Base-by-base conservation (phyloP, 192 early-diverging fungal genomes). In the Linnemannia schmuckeri region DNA sequence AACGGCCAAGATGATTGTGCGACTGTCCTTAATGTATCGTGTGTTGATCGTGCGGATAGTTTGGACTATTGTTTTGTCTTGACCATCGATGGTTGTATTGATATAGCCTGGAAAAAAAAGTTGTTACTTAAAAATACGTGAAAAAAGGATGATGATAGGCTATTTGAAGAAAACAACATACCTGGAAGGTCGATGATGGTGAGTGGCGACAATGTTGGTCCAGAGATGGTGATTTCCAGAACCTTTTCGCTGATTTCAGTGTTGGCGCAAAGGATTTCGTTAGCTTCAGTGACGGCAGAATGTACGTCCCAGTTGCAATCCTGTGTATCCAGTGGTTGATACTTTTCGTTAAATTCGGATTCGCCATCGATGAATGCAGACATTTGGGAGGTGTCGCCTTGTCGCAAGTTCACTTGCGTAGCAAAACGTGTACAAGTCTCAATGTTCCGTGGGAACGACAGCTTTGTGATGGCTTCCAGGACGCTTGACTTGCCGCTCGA, bases 401-500 rank as follows among this genome's bases (percentile, higher is more conserved):
- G 66, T 8, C 75, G 77, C 41, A 85, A 17, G 75, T n/a, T 85
- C 13, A 85, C 83, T 63, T 80, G 83, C 20, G 83, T 80, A 20
- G 78, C 83, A n/a, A 80, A 85, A 40, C 70, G 68, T 33, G 83
- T 85, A 55, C 78, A 85, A 5, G 76, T 85, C 4, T 80, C 83
- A 30, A 76, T 63, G 46, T 85, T 73, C 2, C 83, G 78, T 5
- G 70, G 78, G 49, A 85, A 80, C 22, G 74, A 72, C n/a, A 80
- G 78, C 35, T 77, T 79, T 47, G 78, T 85, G 42, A 85, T 57
- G 7, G 78, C 83, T 57, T 79, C 74, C 22, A 80, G 83, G 18
- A 85, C 78, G 38, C 83, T 80, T 41, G 83, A 85, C 52, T 80
- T 85, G 22, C 83, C 78, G 54, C 78, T 85, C 12, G 83, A 85